Conservation (phyloP, 805 yeast species). For the Teunomyces funiuensis region DNA sequence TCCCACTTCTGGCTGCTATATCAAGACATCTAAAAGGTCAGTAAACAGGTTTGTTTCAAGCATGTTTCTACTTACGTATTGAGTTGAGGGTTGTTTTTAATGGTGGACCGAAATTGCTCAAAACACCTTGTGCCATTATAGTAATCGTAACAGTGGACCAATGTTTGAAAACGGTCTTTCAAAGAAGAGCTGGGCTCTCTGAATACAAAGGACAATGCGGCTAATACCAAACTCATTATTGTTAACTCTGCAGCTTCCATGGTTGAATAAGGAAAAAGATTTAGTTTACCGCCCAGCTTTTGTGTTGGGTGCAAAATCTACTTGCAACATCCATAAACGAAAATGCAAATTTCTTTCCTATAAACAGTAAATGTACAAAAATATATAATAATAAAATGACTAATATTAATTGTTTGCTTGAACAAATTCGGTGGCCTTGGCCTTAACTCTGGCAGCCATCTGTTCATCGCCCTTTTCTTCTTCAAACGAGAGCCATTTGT, state of each 20-base stretch:
- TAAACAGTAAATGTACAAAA: slow-evolving; percentile 2
- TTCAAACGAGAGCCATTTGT: slow-evolving; percentile 85
- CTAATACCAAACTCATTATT: background rate
- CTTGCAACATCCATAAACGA: background rate
- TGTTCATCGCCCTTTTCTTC: slow-evolving; percentile 66
- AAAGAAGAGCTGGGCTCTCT: background rate
- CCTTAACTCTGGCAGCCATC: slow-evolving; percentile 80
- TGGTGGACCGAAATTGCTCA: background rate
- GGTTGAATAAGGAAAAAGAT: too few species aligned
- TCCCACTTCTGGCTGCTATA: background rate
- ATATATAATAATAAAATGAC: slow-evolving; percentile 1
- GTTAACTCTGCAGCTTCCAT: background rate
- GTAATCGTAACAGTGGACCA: background rate
- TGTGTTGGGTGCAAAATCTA: slow-evolving; percentile 2
- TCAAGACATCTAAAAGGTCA: background rate
- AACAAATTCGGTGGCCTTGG: slow-evolving; percentile 83
- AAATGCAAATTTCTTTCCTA: slow-evolving; percentile 1
- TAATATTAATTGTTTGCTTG: slow-evolving; percentile 19
- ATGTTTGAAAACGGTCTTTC: background rate
- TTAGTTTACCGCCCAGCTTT: background rate
- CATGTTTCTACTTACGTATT: background rate
- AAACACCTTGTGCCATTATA: background rate
- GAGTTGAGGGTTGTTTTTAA: background rate
- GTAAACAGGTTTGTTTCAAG: background rate
- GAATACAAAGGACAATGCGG: background rate